Base-by-base conservation (phyloP, 1,139 yeast genomes). In the Pichia kudriavzevii region DNA sequence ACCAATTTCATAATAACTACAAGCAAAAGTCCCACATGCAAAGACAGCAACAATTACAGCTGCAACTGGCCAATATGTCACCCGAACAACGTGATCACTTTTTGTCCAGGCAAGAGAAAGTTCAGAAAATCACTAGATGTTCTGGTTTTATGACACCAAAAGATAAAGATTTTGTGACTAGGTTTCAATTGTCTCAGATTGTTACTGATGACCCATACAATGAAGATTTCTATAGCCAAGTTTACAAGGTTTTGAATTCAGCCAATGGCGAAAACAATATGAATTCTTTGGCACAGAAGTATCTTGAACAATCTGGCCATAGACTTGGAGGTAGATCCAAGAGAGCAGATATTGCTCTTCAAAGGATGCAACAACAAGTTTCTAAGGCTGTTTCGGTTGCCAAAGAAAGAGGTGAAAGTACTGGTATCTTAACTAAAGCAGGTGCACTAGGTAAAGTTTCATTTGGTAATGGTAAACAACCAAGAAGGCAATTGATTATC, bases 331-430 rank as follows among this genome's bases (percentile, higher is more conserved):
- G 95, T 32, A 77, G 94, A 56, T 72, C 75, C 50, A 79, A 83
- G 63, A 70, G 95, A 55, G 91, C 93, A n/a, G 95, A 85, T 58
- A 81, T 88, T 48, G 96, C 96, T 1, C 69, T 88, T 52, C 95
- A 84, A 63, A 79, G 95, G 68, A 88, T 91, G 96, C 97, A 91
- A 64, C 95, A 88, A 55, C 97, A 91, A 63, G 96, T 93, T 39
- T 94, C 88, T 56, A 83, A 83, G 55, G 97, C 97, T 7, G 96
- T 91, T 16, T 83, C 94, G 31, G 93, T 85, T 35, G 96, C 96
- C 25, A 83, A 85, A 55, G 95, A 85, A 53, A 75, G 84, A 55
- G 72, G 77, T 52, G 91, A 94, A 46, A 82, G 79, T 64, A 69
- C 72, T 51, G 56, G 58, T 38, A 47, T 52, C 26, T 67, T 74